Percentiles rank a stretch among this genome's conserved stretches.
Evolutionary conservation across 345 rosid genomes (phyloP).

Genomic region (Kandelia obovata): DNA sequence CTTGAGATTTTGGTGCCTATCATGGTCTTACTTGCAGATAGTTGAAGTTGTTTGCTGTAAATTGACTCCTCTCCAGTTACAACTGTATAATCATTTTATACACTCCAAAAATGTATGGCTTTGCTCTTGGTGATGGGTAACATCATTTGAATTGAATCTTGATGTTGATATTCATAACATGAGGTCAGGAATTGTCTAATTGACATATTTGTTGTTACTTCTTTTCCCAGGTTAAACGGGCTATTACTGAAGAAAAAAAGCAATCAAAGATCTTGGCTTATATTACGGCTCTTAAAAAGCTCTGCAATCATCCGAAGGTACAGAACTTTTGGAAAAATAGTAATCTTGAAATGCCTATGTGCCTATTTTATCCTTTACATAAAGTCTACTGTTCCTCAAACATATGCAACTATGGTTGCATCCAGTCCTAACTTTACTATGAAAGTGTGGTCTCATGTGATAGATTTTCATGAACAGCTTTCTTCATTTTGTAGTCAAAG

Average conservation of each 20-base stretch:
- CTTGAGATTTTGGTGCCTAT: conserved; percentile 2
- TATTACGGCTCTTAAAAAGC: conserved; percentile 98
- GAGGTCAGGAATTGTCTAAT: not conserved
- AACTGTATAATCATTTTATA: conserved; percentile 82
- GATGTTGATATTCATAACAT: conserved; percentile 1
- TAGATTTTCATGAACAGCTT: not conserved
- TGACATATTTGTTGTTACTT: conserved; percentile 9
- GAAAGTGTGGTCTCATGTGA: not conserved
- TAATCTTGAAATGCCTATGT: not conserved
- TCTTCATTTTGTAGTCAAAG: not conserved
- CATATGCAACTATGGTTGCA: not conserved
- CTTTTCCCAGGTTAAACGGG: conserved; percentile 68
- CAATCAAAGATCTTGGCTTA: conserved; percentile 92
- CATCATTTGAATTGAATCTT: not conserved
- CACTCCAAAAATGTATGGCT: conserved; percentile 87
- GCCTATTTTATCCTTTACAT: not conserved
- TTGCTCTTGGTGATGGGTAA: conserved; percentile 15
- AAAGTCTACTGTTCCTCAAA: not conserved
- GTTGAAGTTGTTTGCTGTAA: conserved; percentile 98
- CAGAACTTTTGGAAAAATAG: not conserved
- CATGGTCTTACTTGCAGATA: conserved; percentile 50
- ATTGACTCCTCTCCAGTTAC: conserved; percentile 87
- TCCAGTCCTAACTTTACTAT: not conserved
- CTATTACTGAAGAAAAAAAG: conserved; percentile 72
- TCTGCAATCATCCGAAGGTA: conserved; percentile 99